Conservation (phyloP, 2,329 filamentous ascomycete species). For the Dothideomycetidae sp. region DNA sequence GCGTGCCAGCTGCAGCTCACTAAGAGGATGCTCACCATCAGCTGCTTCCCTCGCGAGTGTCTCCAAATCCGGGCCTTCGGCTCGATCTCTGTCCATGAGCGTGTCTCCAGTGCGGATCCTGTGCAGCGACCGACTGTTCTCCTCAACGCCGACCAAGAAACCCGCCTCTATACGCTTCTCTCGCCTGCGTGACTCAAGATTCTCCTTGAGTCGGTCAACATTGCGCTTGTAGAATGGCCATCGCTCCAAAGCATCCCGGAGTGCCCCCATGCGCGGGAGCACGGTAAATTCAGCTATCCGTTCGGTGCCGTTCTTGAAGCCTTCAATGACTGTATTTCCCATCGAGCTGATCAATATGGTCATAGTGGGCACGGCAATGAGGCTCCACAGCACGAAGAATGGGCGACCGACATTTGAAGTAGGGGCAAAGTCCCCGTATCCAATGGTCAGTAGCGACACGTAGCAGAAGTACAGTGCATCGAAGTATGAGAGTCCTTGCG, state of each 20-base stretch:
- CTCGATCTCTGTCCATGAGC: constrained; percentile 1
- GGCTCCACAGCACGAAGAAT: constrained; percentile 87
- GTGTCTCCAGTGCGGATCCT: neutral
- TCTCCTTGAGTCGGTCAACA: neutral
- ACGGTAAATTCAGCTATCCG: constrained; percentile 51
- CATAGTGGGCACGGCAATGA: constrained; percentile 75
- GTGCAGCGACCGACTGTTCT: constrained; percentile 8
- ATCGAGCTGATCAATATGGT: constrained; percentile 76
- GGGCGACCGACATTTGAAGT: constrained; percentile 64
- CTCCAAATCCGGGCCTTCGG: constrained; percentile 9
- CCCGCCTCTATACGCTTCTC: constrained; percentile 32
- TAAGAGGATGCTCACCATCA: constrained; percentile 29
- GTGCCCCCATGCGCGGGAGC: constrained; percentile 44
- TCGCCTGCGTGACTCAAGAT: constrained; percentile 4
- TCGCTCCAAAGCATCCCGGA: constrained; percentile 35
- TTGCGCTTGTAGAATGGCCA: neutral
- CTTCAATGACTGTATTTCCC: constrained; percentile 63
- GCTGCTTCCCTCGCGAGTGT: constrained; percentile 32
- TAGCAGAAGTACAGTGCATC: constrained; percentile 76
- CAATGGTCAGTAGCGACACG: constrained; percentile 68
- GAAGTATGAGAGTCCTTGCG: constrained; percentile 56
- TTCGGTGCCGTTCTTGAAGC: constrained; percentile 49
- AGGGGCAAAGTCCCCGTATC: constrained; percentile 69
- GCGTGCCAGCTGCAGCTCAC: constrained; percentile 45
- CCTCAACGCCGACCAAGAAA: constrained; percentile 30